Evolutionary conservation across 2,329 filamentous ascomycete species (phyloP), one percentile per base, ranked within the genome.

Genomic region (Ambrosiella xylebori): DNA sequence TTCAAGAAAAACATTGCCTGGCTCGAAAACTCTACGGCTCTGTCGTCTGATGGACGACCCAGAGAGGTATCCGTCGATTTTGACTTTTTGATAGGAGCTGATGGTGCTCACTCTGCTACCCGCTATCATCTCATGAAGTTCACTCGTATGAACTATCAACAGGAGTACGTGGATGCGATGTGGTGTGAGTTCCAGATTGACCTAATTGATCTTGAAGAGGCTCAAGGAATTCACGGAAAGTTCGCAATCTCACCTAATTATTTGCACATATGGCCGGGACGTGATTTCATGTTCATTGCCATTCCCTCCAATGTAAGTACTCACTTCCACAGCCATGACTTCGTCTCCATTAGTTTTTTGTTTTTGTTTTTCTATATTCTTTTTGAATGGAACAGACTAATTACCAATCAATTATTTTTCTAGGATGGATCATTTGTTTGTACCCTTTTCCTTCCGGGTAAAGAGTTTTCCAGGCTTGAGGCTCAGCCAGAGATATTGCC

Each of bases 121-220:
- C 79, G 93, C 56, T 94, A 88, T 67, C 89, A 97, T 67, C 74
- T 98, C 71, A 98, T 98, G 91, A 97, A 97, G 71, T 96, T 81
- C 65, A 80, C 85, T 0, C 82, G 86, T 9, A 88, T 97, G 80
- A 82, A 93, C 70, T 98, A 95, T 67, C 78, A 86, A 64, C 93
- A 98, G 68, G 82, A 88, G 65, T 98, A 98, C 69, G 93, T 98
- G 66, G 91, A 97, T 69, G 93, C 90, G 0, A 73, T 97, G 4
- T 98, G 93, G 93, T 97, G 91, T 69, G 93, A 98, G 67, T 97
- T 98, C 67, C 82, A 82, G 54, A 88, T 98, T 61, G 74, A 79
- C 17, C 76, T 85, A 0, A 68, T 66, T 36, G 62, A 69, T 0
- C 62, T 62, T 8, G 76, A 86, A 0, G 69, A 69, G 37, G 61